These are phyloP conservation scores for Penstemon barbatus DNA, from an alignment of 257 asterid species.

Conservation along the genomic window DNA sequence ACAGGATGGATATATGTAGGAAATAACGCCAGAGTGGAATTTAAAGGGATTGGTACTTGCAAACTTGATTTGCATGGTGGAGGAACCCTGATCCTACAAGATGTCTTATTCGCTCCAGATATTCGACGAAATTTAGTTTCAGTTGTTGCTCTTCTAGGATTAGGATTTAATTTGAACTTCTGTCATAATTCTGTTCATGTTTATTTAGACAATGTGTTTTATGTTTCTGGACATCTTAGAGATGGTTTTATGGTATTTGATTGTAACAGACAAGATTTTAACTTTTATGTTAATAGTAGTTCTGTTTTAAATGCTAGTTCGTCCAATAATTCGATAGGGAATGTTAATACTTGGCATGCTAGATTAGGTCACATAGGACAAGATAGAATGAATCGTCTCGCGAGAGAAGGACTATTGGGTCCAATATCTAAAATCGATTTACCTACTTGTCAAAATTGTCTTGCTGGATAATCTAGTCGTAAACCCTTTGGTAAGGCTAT, in stretches of 20 bases:
- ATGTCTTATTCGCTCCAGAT: not conserved
- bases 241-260: not conserved
- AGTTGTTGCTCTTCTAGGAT: not conserved
- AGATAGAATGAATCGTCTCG: no score
- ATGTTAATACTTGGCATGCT: not conserved
- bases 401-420: no score
- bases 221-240: no score
- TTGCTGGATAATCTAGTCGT: not conserved
- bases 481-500: no score
- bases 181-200: no score
- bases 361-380: not conserved
- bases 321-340: not conserved
- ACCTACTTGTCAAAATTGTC: not conserved
- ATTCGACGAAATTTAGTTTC: not conserved
- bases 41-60: not conserved
- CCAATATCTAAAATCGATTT: not conserved
- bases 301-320: not conserved
- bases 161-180: not conserved
- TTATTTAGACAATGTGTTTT: no score
- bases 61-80: not conserved
- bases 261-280: not conserved
- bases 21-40: not conserved
- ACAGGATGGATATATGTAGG: constrained; percentile 16
- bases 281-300: not conserved
- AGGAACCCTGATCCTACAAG: not conserved